Conservation (phyloP, 1,284 basidiomycete species). For the Melampsora larici-populina region DNA sequence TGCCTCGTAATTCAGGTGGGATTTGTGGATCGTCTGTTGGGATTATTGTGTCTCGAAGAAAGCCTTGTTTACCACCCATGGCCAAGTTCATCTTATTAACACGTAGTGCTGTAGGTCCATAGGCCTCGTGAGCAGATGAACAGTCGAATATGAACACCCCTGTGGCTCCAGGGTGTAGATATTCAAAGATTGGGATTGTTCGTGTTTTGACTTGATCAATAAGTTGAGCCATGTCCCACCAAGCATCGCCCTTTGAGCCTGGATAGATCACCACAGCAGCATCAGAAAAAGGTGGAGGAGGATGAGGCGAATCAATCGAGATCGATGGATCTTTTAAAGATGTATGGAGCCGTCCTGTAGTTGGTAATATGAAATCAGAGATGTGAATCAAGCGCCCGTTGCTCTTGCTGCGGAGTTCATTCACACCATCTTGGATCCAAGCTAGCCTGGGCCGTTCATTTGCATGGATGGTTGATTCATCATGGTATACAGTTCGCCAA, state of each 20-base stretch:
- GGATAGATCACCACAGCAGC: constrained; percentile 11
- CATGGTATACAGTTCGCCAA: background rate
- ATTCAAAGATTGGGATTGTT: constrained; percentile 13
- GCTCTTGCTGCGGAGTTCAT: constrained; percentile 3
- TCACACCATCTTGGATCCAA: background rate
- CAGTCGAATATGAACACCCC: constrained; percentile 18
- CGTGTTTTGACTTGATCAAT: background rate
- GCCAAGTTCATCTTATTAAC: constrained; percentile 8
- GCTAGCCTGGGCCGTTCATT: constrained; percentile 5
- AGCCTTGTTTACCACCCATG: background rate
- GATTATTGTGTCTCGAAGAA: background rate
- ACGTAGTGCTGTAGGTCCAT: background rate
- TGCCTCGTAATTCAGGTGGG: background rate
- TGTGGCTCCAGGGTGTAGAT: background rate
- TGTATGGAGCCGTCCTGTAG: background rate
- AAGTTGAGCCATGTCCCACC: constrained; percentile 21
- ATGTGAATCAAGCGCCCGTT: constrained; percentile 13
- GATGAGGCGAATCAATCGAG: too few relatives aligned
- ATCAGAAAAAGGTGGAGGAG: background rate
- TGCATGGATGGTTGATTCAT: background rate
- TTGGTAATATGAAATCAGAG: constrained; percentile 5
- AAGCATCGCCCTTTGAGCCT: background rate
- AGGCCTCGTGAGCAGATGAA: constrained; percentile 9
- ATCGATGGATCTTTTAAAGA: too few relatives aligned
- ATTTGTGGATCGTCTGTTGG: background rate